Conservation (phyloP, 768 basidiomycete species). For the Tylopilus subfusipes region DNA sequence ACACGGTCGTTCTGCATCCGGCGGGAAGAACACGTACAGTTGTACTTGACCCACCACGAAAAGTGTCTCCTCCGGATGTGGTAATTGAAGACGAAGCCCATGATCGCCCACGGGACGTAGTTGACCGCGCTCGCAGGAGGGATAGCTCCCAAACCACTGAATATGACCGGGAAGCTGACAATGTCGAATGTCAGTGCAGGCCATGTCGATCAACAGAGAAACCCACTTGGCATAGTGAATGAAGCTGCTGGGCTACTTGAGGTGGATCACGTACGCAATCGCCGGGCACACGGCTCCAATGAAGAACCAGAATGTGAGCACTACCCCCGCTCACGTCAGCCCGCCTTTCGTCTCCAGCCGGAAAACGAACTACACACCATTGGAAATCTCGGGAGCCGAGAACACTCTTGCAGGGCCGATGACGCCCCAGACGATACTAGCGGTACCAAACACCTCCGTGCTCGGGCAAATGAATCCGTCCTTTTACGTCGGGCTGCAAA, state of each 20-base stretch:
- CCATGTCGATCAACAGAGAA: too few species aligned
- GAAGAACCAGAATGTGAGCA: slow-evolving; percentile 74
- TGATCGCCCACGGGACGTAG: slow-evolving; percentile 63
- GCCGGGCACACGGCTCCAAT: slow-evolving; percentile 63
- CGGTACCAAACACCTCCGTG: slow-evolving; percentile 74
- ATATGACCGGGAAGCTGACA: slow-evolving; percentile 43
- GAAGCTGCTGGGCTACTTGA: slow-evolving; percentile 62
- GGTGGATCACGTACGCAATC: slow-evolving; percentile 49
- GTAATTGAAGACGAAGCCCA: slow-evolving; percentile 66
- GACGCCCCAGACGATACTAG: slow-evolving; percentile 78
- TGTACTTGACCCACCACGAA: slow-evolving; percentile 65
- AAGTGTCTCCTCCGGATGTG: slow-evolving; percentile 56
- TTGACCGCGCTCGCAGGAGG: slow-evolving; percentile 67
- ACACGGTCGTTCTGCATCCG: too few species aligned
- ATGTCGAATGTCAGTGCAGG: neutral
- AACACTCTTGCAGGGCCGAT: slow-evolving; percentile 76
- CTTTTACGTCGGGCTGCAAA: slow-evolving; percentile 28
- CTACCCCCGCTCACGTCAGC: slow-evolving; percentile 11
- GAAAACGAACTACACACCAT: slow-evolving; percentile 33
- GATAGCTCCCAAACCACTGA: slow-evolving; percentile 56
- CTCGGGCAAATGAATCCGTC: slow-evolving; percentile 67
- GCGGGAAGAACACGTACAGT: slow-evolving; percentile 24
- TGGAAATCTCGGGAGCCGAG: slow-evolving; percentile 60
- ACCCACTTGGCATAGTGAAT: slow-evolving; percentile 63
- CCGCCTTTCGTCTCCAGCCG: neutral